Evolutionary conservation across 2,329 filamentous ascomycete species (phyloP).

Genomic region (Plenodomus lindquistii): DNA sequence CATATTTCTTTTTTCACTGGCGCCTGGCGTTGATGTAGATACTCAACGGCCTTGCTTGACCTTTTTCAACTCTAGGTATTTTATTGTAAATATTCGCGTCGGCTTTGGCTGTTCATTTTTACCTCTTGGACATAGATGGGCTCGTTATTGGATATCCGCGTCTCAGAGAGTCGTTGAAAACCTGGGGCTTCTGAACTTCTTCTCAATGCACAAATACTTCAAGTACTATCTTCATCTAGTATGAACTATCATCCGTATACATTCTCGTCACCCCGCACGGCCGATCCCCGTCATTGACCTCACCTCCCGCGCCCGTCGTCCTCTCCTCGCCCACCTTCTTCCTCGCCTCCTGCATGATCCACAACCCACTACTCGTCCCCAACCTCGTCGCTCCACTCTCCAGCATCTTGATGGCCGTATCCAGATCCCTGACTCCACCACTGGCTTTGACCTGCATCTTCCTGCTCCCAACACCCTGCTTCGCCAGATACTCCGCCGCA

Average conservation of each 20-base stretch:
- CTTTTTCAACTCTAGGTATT: neutral
- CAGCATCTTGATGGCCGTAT: slow-evolving; percentile 58
- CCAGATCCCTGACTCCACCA: slow-evolving; percentile 58
- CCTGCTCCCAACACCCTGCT: slow-evolving; percentile 27
- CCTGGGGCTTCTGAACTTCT: neutral
- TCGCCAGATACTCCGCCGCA: slow-evolving; percentile 51
- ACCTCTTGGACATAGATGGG: neutral
- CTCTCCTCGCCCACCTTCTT: slow-evolving; percentile 27
- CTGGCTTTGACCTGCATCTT: slow-evolving; percentile 62
- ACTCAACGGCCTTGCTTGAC: neutral
- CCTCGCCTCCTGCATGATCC: slow-evolving; percentile 56
- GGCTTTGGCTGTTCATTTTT: neutral
- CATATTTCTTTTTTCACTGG: neutral
- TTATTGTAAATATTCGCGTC: neutral
- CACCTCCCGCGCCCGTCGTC: slow-evolving; percentile 25
- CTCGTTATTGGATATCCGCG: neutral
- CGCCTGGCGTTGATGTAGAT: neutral
- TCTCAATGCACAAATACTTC: no score
- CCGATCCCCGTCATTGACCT: slow-evolving; percentile 19
- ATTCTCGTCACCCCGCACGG: slow-evolving; percentile 33
- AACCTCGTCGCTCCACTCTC: slow-evolving; percentile 60
- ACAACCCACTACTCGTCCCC: slow-evolving; percentile 60
- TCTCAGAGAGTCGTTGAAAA: neutral
- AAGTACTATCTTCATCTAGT: slow-evolving; percentile 3
- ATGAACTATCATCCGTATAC: slow-evolving; percentile 41